Evolutionary conservation across 2,329 filamentous ascomycete genomes (phyloP), one percentile per base, ranked within the genome.

Genomic region (Verticillium tricorpus): DNA sequence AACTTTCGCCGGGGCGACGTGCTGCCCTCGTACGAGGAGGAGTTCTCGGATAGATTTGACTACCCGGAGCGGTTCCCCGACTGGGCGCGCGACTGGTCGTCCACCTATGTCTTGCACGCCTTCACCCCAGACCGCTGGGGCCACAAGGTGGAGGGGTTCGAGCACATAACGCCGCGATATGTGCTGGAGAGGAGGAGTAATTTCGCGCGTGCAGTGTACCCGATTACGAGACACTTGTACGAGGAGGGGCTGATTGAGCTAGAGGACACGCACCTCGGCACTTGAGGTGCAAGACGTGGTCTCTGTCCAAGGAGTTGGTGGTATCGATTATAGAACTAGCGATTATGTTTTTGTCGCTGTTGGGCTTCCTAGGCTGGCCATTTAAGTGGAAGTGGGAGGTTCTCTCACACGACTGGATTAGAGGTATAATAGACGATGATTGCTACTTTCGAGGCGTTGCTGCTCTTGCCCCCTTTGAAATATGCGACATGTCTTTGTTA

Each of bases 141-240:
- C 2, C 19, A 61, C 12, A 50, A 22, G 19, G 63, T 64, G 5
- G 25, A 55, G 12, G 54, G 35, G 3, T 62, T 59, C 31, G 8
- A 50, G 60, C 17, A 58, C 57, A 35, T 69, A 19, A 63, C 67
- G 7, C 67, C 69, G 7, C 60, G 61, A 1, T 70, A 66, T 56
- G 67, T 71, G 9, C 40, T 67, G 19, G 64, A 66, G 40, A 61
- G 66, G 50, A 59, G 57, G 57, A 71, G 69, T 28, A 70, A 69
- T 39, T 71, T 68, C 64, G 67, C 67, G 0, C 58, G 63, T 0
- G 68, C 68, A 0, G 60, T 67, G 6, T 70, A 68, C 34, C 66
- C 66, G 2, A 62, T 70, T 22, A 64, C 66, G 2, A 66, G 61
- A 32, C 40, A 57, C 22, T 65, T 70, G 63, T 66, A 65, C 35